Evolutionary conservation across 176 grass and related monocot species (phyloP), one percentile per base, ranked within the genome.

Genomic region (Eleusine coracana): DNA sequence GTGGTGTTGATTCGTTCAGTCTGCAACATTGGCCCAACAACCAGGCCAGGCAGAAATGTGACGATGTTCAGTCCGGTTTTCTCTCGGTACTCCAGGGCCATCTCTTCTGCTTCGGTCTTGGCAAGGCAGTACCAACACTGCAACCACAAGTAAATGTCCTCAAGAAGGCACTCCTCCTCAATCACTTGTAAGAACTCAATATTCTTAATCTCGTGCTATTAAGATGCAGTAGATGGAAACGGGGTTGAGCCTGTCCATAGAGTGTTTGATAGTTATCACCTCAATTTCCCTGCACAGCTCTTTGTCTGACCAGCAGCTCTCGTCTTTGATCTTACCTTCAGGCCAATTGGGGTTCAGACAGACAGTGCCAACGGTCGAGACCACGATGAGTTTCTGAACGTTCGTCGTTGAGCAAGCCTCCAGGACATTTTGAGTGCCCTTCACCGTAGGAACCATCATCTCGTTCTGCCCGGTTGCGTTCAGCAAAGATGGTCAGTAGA

Each of bases 241-340:
- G 9, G 54, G 1, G 21, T 59, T 59, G 56, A 59, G 21, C 56
- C 16, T 59, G 21, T 8, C 6, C 2, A 7, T 59, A 23, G 56
- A 23, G 21, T 58, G n/a, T 59, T 59, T 27, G 18, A 18, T 27
- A 61, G 23, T 12, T 66, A 65, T 34, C 1, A 90, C 84, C 80
- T 87, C 68, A 10, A 16, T 87, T 15, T 64, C 25, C 23, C 9
- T 71, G 69, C 84, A 87, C 2, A 68, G 38, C 9, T 75, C 17
- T 77, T 76, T 87, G 62, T 84, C 75, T 15, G 89, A 84, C 89
- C 89, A 90, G 40, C 88, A 90, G 0, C 60, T 68, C 36, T 90
- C 88, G 10, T 87, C 88, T 10, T 64, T 83, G 29, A 74, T 25
- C 17, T 16, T 90, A 11, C 65, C 42, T n/a, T 58, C 18, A 17